Base-by-base conservation (phyloP, 75 land plant genomes). In the Selaginella tamariscina region DNA sequence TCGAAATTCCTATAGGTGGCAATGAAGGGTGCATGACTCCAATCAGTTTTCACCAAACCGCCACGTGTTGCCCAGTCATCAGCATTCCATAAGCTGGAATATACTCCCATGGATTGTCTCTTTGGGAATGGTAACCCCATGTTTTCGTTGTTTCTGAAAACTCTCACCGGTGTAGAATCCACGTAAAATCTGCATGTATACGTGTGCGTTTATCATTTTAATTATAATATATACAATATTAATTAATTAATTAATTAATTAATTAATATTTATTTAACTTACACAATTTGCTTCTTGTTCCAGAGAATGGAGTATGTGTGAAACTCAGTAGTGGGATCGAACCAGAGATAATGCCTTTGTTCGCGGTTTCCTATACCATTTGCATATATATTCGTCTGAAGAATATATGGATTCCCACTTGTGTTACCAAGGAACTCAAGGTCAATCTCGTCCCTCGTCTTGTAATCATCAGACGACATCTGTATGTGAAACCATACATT, bases 1-100 rank as follows among this genome's bases (percentile, higher is more conserved):
- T 59, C 26, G 30, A 74, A 56, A 54, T 68, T 55, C 32, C 44
- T 55, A 21, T 66, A 32, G 26, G 72, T 13, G 21, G 72, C 75
- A n/a, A 74, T 23, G 54, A 74, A 74, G 29, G 75, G 75, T 0
- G 72, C 75, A 24, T 74, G 54, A 8, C 56, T 11, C 75, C 72
- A 74, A 44, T 74, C 31, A 54, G 64, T 27, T 64, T 74, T 74
- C 0, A 32, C 71, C 8, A 30, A 39, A 22, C 75, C 75, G 21
- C 72, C 72, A 26, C 32, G 60, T n/a, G 74, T 73, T 27, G 74
- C 74, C 74, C 74, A 73, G 70, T 65, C 20, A 32, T 67, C 71
- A 13, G 68, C 75, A 54, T 74, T 68, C 75, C 75, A 74, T 24
- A 74, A 22, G 64, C 75, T 74, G 65, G 72, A 67, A 65, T 32